Evolutionary conservation across 148 eudicot species (phyloP).

Genomic region (Fallopia convolvulus): DNA sequence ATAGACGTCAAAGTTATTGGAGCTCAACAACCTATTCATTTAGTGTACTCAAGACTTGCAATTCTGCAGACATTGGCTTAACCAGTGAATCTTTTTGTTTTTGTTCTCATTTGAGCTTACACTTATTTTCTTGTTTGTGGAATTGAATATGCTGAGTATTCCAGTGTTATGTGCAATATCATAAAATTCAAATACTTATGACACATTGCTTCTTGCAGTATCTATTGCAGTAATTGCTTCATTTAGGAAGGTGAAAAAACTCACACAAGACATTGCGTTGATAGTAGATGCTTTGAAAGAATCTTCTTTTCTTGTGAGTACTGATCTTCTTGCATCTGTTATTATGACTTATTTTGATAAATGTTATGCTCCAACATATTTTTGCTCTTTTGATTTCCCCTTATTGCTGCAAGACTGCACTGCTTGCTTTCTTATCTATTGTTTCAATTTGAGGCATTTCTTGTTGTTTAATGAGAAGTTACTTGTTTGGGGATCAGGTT

Average conservation of each 20-base stretch:
- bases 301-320: conserved; percentile 76
- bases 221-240: conserved; percentile 71
- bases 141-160: background rate
- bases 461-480: conserved; percentile 1
- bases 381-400: background rate
- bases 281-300: conserved; percentile 72
- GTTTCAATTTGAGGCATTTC: background rate
- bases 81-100: too few relatives aligned
- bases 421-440: background rate
- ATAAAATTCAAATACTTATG: background rate
- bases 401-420: background rate
- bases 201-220: conserved; percentile 46
- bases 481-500: conserved; percentile 37
- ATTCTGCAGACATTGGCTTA: too few relatives aligned
- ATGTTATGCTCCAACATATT: background rate
- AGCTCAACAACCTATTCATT: too few relatives aligned
- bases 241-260: conserved; percentile 75
- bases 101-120: too few relatives aligned
- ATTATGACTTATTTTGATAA: too few relatives aligned
- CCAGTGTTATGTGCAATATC: background rate
- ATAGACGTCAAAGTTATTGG: too few relatives aligned
- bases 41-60: too few relatives aligned
- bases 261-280: conserved; percentile 47
- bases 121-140: background rate
- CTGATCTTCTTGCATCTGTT: background rate